These are phyloP conservation scores for Neurospora sublineolata DNA, from an alignment of 495 filamentous ascomycete genomes.

Conservation along the genomic window DNA sequence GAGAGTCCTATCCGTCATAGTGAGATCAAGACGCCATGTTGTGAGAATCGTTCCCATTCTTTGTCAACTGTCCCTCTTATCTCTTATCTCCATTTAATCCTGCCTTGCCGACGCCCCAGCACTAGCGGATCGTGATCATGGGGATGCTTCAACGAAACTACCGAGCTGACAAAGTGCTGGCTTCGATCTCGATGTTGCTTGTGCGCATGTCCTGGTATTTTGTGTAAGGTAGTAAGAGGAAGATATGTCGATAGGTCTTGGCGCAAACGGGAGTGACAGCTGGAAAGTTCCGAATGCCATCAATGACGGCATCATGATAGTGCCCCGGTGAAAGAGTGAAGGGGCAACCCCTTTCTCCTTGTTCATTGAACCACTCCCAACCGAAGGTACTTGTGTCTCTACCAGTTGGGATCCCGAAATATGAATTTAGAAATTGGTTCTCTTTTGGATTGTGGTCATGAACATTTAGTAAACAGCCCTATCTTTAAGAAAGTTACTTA, in stretches of 20 bases:
- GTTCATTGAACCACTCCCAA: background rate
- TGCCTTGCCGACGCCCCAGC: background rate
- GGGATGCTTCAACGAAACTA: background rate
- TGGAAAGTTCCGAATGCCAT: background rate
- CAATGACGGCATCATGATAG: background rate
- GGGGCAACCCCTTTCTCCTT: background rate
- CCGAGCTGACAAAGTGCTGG: background rate
- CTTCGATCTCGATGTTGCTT: background rate
- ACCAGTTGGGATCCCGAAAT: background rate
- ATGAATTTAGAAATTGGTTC: background rate
- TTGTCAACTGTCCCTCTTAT: background rate
- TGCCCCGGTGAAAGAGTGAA: background rate
- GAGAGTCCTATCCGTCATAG: background rate
- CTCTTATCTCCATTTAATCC: background rate
- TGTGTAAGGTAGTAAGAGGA: background rate
- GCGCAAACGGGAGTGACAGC: background rate
- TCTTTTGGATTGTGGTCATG: background rate
- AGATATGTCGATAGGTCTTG: background rate
- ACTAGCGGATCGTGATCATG: background rate
- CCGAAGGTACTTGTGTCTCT: background rate
- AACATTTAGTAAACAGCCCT: background rate
- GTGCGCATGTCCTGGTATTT: background rate
- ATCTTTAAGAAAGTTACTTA: background rate
- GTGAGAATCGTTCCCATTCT: background rate
- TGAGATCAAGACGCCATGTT: background rate